A percentile compares a stretch with the other conserved stretches of the same genome.
These are phyloP conservation scores for Didymosphaeria variabile DNA, from an alignment of 2,329 filamentous ascomycete genomes.

Conservation along the genomic window DNA sequence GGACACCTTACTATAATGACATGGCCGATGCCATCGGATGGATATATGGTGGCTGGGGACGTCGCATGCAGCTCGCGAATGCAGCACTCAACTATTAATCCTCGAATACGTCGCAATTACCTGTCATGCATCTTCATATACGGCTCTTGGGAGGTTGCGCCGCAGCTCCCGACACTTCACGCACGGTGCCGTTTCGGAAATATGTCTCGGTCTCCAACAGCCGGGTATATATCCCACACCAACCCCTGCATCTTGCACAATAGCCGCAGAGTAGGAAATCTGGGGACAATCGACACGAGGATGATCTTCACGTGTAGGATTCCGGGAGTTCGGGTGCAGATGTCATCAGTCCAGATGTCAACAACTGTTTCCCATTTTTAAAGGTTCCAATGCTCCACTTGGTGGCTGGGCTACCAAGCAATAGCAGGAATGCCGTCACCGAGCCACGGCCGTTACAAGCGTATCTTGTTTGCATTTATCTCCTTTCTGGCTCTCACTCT, in stretches of 20 bases:
- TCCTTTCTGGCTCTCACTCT: slow-evolving; percentile 21
- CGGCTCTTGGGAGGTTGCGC: slow-evolving; percentile 18
- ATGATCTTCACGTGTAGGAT: slow-evolving; percentile 1
- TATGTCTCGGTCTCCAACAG: slow-evolving; percentile 15
- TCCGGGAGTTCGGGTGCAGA: not conserved
- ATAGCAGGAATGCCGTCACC: slow-evolving; percentile 25
- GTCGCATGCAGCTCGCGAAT: slow-evolving; percentile 43
- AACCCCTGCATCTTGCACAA: slow-evolving; percentile 4
- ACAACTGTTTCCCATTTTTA: not conserved
- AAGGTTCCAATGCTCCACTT: not conserved
- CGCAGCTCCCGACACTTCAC: slow-evolving; percentile 1
- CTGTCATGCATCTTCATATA: slow-evolving; percentile 23
- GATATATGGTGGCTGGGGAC: slow-evolving; percentile 46
- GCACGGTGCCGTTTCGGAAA: slow-evolving; percentile 5
- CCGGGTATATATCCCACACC: slow-evolving; percentile 15
- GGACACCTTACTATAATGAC: slow-evolving; percentile 46
- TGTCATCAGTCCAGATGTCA: slow-evolving; percentile 13
- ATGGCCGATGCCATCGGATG: slow-evolving; percentile 48
- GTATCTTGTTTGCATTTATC: slow-evolving; percentile 17
- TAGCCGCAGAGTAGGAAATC: slow-evolving; percentile 15
- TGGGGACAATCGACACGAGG: slow-evolving; percentile 13
- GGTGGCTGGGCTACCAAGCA: not conserved
- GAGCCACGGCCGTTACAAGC: slow-evolving; percentile 22
- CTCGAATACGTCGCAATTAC: slow-evolving; percentile 8
- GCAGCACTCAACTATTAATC: slow-evolving; percentile 30